phyloP scores from a whole-genome alignment of 805 yeast species.

The Soucietia sequanensis region DNA sequence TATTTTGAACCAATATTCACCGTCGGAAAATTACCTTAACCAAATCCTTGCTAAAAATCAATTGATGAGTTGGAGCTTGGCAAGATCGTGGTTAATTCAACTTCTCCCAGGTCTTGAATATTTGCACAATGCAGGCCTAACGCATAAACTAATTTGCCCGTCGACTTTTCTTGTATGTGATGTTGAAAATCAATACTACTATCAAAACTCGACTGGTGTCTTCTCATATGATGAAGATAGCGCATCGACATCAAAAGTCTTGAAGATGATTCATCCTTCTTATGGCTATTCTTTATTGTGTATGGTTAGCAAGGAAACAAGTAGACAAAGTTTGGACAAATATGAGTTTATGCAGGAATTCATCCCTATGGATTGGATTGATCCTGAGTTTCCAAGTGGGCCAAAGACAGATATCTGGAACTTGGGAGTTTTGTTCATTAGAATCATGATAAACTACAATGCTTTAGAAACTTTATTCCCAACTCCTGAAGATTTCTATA shows the following conservation, averaged over 20 bases:
- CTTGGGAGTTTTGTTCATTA: constrained; percentile 68
- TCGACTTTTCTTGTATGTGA: constrained; percentile 44
- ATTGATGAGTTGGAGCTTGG: constrained; percentile 66
- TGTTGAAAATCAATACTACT: constrained; percentile 8
- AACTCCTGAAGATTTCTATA: constrained; percentile 40
- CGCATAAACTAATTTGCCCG: constrained; percentile 67
- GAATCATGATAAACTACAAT: constrained; percentile 47
- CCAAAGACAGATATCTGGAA: constrained; percentile 94
- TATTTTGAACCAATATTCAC: constrained; percentile 63
- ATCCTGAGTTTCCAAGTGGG: constrained; percentile 66
- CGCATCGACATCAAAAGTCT: constrained; percentile 49
- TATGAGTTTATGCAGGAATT: constrained; percentile 4
- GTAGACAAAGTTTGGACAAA: not conserved
- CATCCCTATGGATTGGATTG: constrained; percentile 56
- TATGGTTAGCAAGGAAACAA: constrained; percentile 17
- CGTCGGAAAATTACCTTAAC: constrained; percentile 53
- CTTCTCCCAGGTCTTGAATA: constrained; percentile 81
- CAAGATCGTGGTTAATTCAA: constrained; percentile 87
- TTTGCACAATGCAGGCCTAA: constrained; percentile 79
- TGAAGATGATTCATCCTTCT: constrained; percentile 60
- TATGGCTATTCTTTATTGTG: constrained; percentile 36
- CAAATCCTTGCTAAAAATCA: constrained; percentile 69
- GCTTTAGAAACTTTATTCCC: constrained; percentile 60
- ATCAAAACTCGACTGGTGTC: constrained; percentile 39
- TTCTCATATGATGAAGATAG: constrained; percentile 4